A percentile compares a stretch with the other conserved stretches of the same genome.
phyloP scores from a whole-genome alignment of 2,329 filamentous ascomycete species.

The Westerdykella sp. region DNA sequence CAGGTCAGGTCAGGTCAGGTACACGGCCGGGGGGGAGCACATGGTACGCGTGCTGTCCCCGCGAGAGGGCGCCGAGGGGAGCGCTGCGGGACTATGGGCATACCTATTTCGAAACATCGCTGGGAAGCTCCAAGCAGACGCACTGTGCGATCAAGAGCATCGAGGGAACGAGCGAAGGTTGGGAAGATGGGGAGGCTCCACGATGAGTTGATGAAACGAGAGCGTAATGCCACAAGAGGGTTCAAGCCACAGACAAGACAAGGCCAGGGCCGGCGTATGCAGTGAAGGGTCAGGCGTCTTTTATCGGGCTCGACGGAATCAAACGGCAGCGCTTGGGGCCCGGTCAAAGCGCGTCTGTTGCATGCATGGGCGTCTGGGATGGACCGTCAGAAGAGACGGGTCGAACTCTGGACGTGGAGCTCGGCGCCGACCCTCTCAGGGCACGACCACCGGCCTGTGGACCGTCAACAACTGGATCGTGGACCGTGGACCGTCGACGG shows the following conservation, averaged over 20 bases:
- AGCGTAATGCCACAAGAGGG: conserved; percentile 26
- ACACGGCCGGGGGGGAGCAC: conserved; percentile 2
- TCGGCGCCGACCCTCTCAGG: too few relatives aligned
- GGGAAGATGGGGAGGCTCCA: conserved; percentile 20
- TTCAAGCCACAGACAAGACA: conserved; percentile 32
- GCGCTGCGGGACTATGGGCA: conserved; percentile 11
- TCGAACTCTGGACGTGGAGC: too few relatives aligned
- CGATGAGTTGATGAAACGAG: conserved; percentile 29
- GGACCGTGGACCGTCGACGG: background rate
- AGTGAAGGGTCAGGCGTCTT: conserved; percentile 29
- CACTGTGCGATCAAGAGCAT: conserved; percentile 23
- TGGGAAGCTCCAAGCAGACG: conserved; percentile 24
- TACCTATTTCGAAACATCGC: conserved; percentile 47
- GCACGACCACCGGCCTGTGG: background rate
- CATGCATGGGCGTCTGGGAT: conserved; percentile 5
- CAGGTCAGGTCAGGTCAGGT: conserved; percentile 20
- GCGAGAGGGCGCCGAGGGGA: conserved; percentile 4
- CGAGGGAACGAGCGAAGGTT: conserved; percentile 21
- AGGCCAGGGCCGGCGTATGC: conserved; percentile 18
- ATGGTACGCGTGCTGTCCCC: background rate
- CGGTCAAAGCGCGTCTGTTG: conserved; percentile 16
- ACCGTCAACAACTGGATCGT: background rate
- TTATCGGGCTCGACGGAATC: conserved; percentile 28
- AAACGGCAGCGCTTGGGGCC: conserved; percentile 18
- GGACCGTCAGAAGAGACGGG: background rate